Base-by-base conservation (phyloP, 306 rosid species). In the Gillenia trifoliata region DNA sequence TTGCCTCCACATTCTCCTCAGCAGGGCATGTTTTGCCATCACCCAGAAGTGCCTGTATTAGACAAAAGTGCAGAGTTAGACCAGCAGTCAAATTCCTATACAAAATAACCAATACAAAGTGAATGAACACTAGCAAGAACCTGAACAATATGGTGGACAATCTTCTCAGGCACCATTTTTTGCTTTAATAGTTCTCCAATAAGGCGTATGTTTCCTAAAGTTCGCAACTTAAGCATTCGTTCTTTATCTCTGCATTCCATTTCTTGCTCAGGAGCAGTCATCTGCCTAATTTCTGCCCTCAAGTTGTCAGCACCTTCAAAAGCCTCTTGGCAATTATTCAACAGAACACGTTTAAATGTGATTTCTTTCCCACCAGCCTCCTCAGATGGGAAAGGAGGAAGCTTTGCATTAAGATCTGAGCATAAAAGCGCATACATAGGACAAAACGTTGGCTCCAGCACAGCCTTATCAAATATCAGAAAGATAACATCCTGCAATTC, bases 1-100 rank as follows among this genome's bases (percentile, higher is more conserved):
- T 83, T 62, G 87, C 82, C 77, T 83, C 87, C 25, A 83, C 84
- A 69, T 83, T 83, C 81, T 79, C 87, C 70, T 83, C 84, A 36
- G 82, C 79, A 3, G 84, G 87, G 69, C 84, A 73, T 43, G 36
- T 20, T 47, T 72, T 79, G 11, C 12, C 62, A 59, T 83, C 87
- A 28, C 84, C 84, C 77, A 83, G 68, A 77, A 83, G 82, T 64
- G 80, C 84, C 87, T 76, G 66, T 17, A 25, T 16, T 15, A 50
- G 22, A 30, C 60, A 75, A 64, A 26, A 67, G 77, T 40, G 52
- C 23, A 11, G 22, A 41, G 70, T 62, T 74, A 68, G 71, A 26
- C 55, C 47, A 64, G 25, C 28, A 63, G 5, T 33, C 26, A 16
- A 55, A 77, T 31, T 19, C 30, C 10, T n/a, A 56, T 8, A 49